Evolutionary conservation across 2,329 filamentous ascomycete species (phyloP).

Genomic region (Trichoderma sp.): DNA sequence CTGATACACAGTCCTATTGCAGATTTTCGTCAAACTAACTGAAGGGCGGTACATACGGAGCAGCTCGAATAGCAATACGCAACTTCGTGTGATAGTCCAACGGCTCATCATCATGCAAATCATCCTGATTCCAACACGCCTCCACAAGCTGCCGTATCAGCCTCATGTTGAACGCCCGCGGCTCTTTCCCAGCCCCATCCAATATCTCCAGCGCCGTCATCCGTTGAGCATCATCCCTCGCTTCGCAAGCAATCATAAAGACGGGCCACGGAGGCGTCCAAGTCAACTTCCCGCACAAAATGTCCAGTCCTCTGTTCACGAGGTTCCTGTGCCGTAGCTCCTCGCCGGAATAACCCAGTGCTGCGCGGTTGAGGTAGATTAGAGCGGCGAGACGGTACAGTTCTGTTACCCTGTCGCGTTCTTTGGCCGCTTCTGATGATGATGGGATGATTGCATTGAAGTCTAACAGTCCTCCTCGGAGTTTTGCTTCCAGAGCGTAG

Average conservation of each 20-base stretch:
- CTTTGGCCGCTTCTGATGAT: neutral
- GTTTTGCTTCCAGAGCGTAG: constrained; percentile 9
- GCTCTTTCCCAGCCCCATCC: constrained; percentile 1
- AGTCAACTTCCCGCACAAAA: constrained; percentile 4
- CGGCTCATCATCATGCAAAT: constrained; percentile 3
- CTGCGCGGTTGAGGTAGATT: constrained; percentile 15
- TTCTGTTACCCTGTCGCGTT: neutral
- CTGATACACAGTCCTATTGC: too few relatives aligned
- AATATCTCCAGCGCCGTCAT: constrained; percentile 7
- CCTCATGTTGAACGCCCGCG: neutral
- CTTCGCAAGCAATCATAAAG: constrained; percentile 8
- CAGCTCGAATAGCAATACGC: constrained; percentile 7
- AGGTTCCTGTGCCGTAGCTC: constrained; percentile 6
- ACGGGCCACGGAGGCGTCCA: constrained; percentile 6
- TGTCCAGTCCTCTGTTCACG: neutral
- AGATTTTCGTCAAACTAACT: neutral
- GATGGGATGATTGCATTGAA: too few relatives aligned
- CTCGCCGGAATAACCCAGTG: constrained; percentile 11
- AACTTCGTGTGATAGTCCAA: constrained; percentile 12
- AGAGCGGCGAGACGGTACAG: constrained; percentile 4
- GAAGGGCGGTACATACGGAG: constrained; percentile 8
- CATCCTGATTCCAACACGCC: constrained; percentile 18
- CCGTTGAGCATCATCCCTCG: constrained; percentile 3
- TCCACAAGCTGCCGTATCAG: constrained; percentile 11
- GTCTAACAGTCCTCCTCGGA: neutral